Conservation (phyloP, 371 early-diverging fungal genomes). For the Chytridiales sp. region DNA sequence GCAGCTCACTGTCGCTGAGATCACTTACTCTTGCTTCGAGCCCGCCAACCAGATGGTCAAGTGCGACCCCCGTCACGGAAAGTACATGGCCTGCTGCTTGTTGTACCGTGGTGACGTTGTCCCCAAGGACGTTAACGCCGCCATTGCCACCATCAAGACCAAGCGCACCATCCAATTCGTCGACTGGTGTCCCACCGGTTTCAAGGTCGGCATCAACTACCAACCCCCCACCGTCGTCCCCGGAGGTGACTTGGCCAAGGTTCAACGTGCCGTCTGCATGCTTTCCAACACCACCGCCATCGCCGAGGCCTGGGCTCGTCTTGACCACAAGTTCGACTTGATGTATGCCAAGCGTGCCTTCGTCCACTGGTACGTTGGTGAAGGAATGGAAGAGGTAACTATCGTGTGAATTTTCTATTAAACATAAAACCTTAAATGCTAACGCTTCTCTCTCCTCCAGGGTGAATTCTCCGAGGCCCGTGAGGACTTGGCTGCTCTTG, state of each 20-base stretch:
- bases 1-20: slow-evolving; percentile 85
- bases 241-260: slow-evolving; percentile 91
- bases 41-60: slow-evolving; percentile 96
- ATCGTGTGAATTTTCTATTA: no score
- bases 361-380: slow-evolving; percentile 99
- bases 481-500: slow-evolving; percentile 99
- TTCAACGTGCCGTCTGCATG: slow-evolving; percentile 93
- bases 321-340: slow-evolving; percentile 93
- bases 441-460: no score
- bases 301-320: slow-evolving; percentile 93
- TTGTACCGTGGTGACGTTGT: slow-evolving; percentile 93
- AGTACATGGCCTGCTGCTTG: slow-evolving; percentile 96
- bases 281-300: slow-evolving; percentile 96
- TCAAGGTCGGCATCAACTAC: slow-evolving; percentile 96
- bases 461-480: slow-evolving; percentile 99
- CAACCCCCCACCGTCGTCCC: slow-evolving; percentile 88
- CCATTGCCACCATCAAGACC: slow-evolving; percentile 86
- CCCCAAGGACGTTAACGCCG: slow-evolving; percentile 85
- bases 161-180: slow-evolving; percentile 94
- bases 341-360: slow-evolving; percentile 98
- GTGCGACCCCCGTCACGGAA: slow-evolving; percentile 92
- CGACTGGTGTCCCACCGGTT: slow-evolving; percentile 98
- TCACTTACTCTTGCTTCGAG: slow-evolving; percentile 93
- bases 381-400: slow-evolving; percentile 95
- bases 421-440: no score